Conservation (phyloP, 2,329 filamentous ascomycete species). For the Fusarium anthophilum region DNA sequence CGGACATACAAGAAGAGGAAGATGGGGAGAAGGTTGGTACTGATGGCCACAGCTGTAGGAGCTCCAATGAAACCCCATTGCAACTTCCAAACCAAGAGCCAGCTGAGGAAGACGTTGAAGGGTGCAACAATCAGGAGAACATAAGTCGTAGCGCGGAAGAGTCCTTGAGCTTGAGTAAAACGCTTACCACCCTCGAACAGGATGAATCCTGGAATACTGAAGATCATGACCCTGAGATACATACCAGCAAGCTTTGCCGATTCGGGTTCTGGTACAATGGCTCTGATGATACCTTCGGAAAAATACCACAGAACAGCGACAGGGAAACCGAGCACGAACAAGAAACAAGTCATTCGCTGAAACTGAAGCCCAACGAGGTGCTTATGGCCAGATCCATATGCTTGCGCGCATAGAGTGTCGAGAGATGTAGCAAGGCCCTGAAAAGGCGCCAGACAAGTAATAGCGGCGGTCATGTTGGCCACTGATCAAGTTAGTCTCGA, state of each 20-base stretch:
- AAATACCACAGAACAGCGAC: constrained; percentile 77
- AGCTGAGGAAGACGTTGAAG: constrained; percentile 80
- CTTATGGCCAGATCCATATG: constrained; percentile 90
- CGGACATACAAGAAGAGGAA: constrained; percentile 81
- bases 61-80: constrained; percentile 80
- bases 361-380: constrained; percentile 86
- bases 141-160: constrained; percentile 82
- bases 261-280: constrained; percentile 60
- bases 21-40: constrained; percentile 79
- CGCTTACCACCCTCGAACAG: constrained; percentile 82
- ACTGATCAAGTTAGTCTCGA: constrained; percentile 40
- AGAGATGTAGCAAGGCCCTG: constrained; percentile 89
- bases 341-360: constrained; percentile 82
- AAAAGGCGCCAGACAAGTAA: constrained; percentile 79
- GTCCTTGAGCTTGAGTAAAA: constrained; percentile 83
- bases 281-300: constrained; percentile 70
- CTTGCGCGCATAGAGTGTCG: constrained; percentile 93
- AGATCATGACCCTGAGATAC: constrained; percentile 77
- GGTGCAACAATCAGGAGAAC: constrained; percentile 80
- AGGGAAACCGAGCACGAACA: constrained; percentile 76
- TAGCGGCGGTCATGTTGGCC: constrained; percentile 80
- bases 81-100: constrained; percentile 78
- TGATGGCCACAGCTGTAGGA: constrained; percentile 81
- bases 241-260: constrained; percentile 73
- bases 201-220: constrained; percentile 80